Evolutionary conservation across 2,329 filamentous ascomycete species (phyloP), one percentile per base, ranked within the genome.

Genomic region (Setomelanomma holmii): DNA sequence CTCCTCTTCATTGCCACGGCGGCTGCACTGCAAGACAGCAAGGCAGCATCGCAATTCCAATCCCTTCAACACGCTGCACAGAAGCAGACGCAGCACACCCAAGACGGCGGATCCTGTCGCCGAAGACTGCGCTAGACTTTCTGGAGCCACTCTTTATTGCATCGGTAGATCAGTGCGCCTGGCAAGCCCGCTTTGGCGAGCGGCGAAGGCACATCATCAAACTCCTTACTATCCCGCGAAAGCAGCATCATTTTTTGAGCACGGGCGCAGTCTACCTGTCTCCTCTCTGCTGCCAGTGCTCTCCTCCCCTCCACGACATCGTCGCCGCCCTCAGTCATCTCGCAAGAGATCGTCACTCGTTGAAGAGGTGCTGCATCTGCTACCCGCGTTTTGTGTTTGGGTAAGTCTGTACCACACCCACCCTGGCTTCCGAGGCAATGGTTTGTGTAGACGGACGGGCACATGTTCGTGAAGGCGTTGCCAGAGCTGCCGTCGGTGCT

Each of bases 331-430:
- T 16, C 35, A 39, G n/a, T 33, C 47, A 42, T 47, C 51, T 50
- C 40, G 39, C 41, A 24, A 45, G 51, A 48, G 49, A 45, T 17
- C 27, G 50, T 46, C 53, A 51, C 45, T 57, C 54, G 46, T 48
- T 58, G 49, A 43, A 40, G 33, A n/a, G 35, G 11, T 16, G 36
- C 17, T 40, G 24, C 40, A 33, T 22, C 34, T 35, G 16, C 36
- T 42, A 43, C 43, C 39, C 46, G 42, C 43, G 50, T 43, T 47
- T 34, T 46, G 50, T 58, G 50, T 55, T 48, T 53, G 48, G 16
- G 59, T 63, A 63, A 58, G 60, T 61, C 45, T 45, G 47, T 46
- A 40, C 53, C 41, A 49, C 41, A 17, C 22, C 27, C 38, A 43
- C 45, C 45, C 52, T 27, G 45, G 34, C 46, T 39, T 33, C 48